Evolutionary conservation across 2,329 filamentous ascomycete species (phyloP), one percentile per base, ranked within the genome.

Genomic region (Trichophyton equinum): DNA sequence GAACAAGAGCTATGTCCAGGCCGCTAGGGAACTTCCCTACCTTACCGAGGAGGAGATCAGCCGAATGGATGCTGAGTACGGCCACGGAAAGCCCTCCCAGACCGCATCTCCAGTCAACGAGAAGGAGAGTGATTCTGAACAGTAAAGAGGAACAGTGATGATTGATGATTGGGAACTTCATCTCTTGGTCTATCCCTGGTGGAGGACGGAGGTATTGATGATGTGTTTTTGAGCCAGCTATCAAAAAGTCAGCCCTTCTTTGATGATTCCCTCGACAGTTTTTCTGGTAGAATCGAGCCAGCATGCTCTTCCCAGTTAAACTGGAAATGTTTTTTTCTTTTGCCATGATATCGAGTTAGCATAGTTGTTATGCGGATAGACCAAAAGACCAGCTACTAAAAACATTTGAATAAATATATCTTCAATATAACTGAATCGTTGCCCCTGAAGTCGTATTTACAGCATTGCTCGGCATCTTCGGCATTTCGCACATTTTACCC

Each of bases 41-140:
- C 59, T 60, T 11, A 56, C 33, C 33, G 33, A 40, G 30, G 59
- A 60, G 15, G 46, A 60, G 22, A 60, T 60, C 47, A 56, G 51
- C 51, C 27, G 30, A 18, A 55, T 55, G 51, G 51, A 55, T 36
- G 51, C 13, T 1, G 51, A 55, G 11, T 55, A 55, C 33, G 51
- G 51, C 18, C 51, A 20, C 20, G 15, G n/a, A 22, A 55, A 55
- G 27, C 6, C 11, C 27, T 30, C 51, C 1, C 27, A 36, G 13
- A 55, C 13, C 11, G 51, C 15, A 8, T 33, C 51, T 18, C 51
- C 51, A 3, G 15, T 27, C 8, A 36, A 36, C n/a, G 51, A 55
- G 51, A 55, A 55, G 51, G 27, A 13, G 13, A 55, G n/a, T 18
- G 51, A 36, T 33, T n/a, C 30, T 15, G 46, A 51, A 4, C 51